Evolutionary conservation across 139 green algal genomes (phyloP).

Genomic region (Chlamydomonas sphaeroides): DNA sequence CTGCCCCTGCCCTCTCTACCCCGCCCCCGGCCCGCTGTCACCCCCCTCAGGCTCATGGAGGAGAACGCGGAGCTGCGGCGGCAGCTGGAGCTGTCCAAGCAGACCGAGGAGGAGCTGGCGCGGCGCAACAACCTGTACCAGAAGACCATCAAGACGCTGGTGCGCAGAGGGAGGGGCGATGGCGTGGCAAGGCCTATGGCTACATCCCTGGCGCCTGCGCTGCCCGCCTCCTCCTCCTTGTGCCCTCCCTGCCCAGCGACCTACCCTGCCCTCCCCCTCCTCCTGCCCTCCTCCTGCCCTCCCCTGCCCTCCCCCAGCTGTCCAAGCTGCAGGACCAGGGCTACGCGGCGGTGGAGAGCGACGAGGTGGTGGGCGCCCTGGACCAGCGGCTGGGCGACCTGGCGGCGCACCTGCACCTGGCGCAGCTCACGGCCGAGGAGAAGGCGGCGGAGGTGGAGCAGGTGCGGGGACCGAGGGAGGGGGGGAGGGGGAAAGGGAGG

Average conservation of each 20-base stretch:
- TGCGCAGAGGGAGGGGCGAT: not conserved
- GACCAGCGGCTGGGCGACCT: slow-evolving; percentile 47
- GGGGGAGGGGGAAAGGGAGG: not conserved
- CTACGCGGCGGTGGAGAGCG: slow-evolving; percentile 18
- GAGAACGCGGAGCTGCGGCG: slow-evolving; percentile 71
- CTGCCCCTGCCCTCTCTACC: not conserved
- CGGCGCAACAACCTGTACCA: slow-evolving; percentile 68
- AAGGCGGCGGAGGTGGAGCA: slow-evolving; percentile 28
- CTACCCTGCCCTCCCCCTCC: not conserved
- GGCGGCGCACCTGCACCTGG: slow-evolving; percentile 47
- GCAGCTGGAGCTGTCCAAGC: slow-evolving; percentile 64
- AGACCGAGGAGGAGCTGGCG: slow-evolving; percentile 78
- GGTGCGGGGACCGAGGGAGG: slow-evolving; percentile 12
- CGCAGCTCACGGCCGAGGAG: slow-evolving; percentile 46
- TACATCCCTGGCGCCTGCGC: too few relatives aligned
- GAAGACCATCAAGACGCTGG: slow-evolving; percentile 62
- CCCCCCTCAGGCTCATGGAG: slow-evolving; percentile 40
- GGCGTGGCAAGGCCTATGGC: too few relatives aligned
- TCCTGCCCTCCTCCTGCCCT: not conserved
- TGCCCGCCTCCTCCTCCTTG: too few relatives aligned
- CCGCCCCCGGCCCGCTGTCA: not conserved
- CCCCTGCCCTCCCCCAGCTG: slow-evolving; percentile 6
- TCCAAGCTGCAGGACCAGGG: slow-evolving; percentile 36
- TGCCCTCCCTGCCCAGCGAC: too few relatives aligned
- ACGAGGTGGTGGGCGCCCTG: slow-evolving; percentile 25